Evolutionary conservation across 331 rosid genomes (phyloP), one percentile per base, ranked within the genome.

Genomic region (Rosa hybrid): DNA sequence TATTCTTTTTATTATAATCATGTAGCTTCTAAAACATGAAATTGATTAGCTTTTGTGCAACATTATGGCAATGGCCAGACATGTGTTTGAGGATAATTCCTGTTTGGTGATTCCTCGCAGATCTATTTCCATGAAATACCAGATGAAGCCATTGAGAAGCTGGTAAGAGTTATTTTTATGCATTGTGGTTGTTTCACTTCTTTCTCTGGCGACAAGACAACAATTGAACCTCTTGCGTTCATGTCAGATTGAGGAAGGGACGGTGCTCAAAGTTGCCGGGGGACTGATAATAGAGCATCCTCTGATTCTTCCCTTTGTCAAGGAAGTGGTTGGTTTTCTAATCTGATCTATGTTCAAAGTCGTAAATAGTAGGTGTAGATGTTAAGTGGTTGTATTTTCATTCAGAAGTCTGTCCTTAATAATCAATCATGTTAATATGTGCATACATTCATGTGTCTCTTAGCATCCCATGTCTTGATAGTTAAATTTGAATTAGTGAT

Each of bases 221-320:
- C 46, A 44, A 48, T 44, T 78, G 59, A 44, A 20, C 38, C 41
- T 71, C 68, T 57, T 72, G 73, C 45, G 56, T 84, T 42, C 63
- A 54, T 74, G 21, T 77, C 86, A 90, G 99, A 80, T 96, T 84
- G 98, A 96, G 68, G 99, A 90, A 84, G 99, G 96, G 70, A 86
- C 48, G 69, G 97, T 96, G 72, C 93, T 96, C 72, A 64, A 91
- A 34, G 97, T 93, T 81, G 98, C 99, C 1, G 99, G 99, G 54
- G 99, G 97, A 50, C 88, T 96, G 81, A 86, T 96, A 75, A 96
- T 89, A 80, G 98, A 96, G 87, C 98, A 96, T 86, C 98, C 98
- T 81, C 84, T 87, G 62, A 85, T 93, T 83, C 74, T 86, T 56
- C 97, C 99, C 63, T 87, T 72, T 74, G 90, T 96, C 54, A 96